Conservation (phyloP, 768 basidiomycete genomes). For the Lactarius akahatsu region DNA sequence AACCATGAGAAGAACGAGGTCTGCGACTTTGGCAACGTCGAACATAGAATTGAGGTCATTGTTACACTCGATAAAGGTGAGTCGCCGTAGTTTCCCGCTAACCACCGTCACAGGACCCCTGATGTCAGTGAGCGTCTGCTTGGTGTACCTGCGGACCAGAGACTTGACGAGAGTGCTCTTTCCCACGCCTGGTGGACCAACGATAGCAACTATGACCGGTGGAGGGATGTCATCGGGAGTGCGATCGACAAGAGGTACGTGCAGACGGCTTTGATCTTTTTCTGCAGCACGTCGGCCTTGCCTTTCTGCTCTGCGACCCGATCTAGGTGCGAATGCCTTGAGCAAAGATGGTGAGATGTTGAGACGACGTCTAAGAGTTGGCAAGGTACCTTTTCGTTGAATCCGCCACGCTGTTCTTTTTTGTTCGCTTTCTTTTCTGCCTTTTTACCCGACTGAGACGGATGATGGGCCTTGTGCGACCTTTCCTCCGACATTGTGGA, state of each 20-base stretch:
- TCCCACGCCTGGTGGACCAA: slow-evolving; percentile 95
- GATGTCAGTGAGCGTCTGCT: slow-evolving; percentile 85
- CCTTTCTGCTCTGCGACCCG: slow-evolving; percentile 83
- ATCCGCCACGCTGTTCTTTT: slow-evolving; percentile 69
- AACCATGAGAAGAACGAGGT: slow-evolving; percentile 94
- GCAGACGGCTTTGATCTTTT: slow-evolving; percentile 89
- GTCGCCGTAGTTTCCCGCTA: slow-evolving; percentile 84
- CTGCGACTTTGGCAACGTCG: slow-evolving; percentile 95
- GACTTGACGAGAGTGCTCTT: slow-evolving; percentile 93
- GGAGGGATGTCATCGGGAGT: slow-evolving; percentile 91
- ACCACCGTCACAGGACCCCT: slow-evolving; percentile 95
- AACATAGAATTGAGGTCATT: slow-evolving; percentile 99
- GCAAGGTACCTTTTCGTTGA: slow-evolving; percentile 84
- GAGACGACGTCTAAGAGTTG: slow-evolving; percentile 3
- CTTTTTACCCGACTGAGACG: slow-evolving; percentile 70
- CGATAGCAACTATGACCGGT: slow-evolving; percentile 90
- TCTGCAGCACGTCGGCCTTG: slow-evolving; percentile 91
- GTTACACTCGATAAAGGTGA: slow-evolving; percentile 98
- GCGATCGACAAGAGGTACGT: slow-evolving; percentile 93
- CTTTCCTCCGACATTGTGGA: slow-evolving; percentile 49
- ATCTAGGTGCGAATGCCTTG: slow-evolving; percentile 90
- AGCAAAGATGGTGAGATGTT: slow-evolving; percentile 7
- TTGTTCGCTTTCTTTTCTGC: slow-evolving; percentile 75
- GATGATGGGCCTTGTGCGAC: slow-evolving; percentile 80
- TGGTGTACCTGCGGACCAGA: slow-evolving; percentile 88